Evolutionary conservation across 176 grass and related monocot genomes (phyloP).

Genomic region (Chrysopogon serrulatus): DNA sequence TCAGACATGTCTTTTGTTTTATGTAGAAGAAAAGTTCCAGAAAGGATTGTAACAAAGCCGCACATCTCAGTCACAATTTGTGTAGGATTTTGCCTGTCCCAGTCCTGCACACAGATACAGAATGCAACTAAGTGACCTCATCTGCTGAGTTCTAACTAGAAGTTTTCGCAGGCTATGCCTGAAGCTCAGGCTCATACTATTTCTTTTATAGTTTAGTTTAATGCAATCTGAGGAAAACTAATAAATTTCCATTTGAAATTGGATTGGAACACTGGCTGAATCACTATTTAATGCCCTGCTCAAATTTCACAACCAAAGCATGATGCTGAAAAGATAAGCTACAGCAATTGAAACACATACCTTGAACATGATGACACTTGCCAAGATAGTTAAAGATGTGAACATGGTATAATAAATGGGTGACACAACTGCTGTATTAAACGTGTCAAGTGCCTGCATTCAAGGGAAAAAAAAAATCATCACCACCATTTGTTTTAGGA

Average conservation of each 20-base stretch:
- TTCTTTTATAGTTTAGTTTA: not conserved
- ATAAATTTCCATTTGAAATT: not conserved
- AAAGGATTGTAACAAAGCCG: slow-evolving; percentile 76
- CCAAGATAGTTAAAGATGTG: slow-evolving; percentile 74
- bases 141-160: not conserved
- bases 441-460: slow-evolving; percentile 66
- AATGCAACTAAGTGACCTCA: not conserved
- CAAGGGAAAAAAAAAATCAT: not conserved
- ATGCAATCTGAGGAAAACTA: not conserved
- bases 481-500: not conserved
- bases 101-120: slow-evolving; percentile 34
- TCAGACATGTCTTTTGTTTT: slow-evolving; percentile 78
- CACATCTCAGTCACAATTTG: slow-evolving; percentile 85
- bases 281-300: not conserved
- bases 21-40: slow-evolving; percentile 81
- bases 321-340: not conserved
- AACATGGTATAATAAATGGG: slow-evolving; percentile 86
- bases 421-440: slow-evolving; percentile 73
- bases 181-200: not conserved
- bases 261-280: not conserved
- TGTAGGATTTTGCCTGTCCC: slow-evolving; percentile 75
- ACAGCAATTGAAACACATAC: slow-evolving; percentile 19
- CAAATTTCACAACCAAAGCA: not conserved
- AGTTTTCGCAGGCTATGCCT: not conserved
- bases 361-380: slow-evolving; percentile 92